Base-by-base conservation (phyloP, 1,139 yeast genomes). In the Candida labiduridarum region DNA sequence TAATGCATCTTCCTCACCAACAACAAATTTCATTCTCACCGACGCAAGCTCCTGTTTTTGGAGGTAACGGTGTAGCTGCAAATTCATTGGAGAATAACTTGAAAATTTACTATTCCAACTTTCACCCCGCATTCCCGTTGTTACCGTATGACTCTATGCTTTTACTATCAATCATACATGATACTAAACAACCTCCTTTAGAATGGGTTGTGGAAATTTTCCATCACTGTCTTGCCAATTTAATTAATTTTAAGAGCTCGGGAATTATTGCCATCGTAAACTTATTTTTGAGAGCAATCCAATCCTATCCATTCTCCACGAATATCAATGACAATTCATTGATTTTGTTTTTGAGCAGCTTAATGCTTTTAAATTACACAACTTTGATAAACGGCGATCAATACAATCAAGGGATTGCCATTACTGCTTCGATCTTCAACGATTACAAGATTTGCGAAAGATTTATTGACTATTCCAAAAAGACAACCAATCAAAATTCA, bases 111-210 rank as follows among this genome's bases (percentile, higher is more conserved):
- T 85, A 83, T 60, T 65, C 74, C 29, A 77, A 72, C 48, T 74
- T 83, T 56, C 90, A 85, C 59, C 60, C 66, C 0, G 74, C 72
- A 27, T 79, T 84, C 60, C 89, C 90, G 6, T 68, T 85, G 0
- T 68, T 86, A 22, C 86, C 89, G 0, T 66, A 77, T 52, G 74
- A 78, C 54, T 75, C 74, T 49, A 64, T 60, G 44, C 66, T 38
- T 55, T 60, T 49, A 51, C 58, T 41, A 51, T 52, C 27, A 58
- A 55, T 49, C 46, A 52, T 42, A 44, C 22, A 29, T 30, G 35
- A 56, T 11, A 45, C 45, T 34, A 14, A 63, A 34, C 72, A 76
- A 8, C 69, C 71, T 49, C 62, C 69, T 15, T 60, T 46, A 25
- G 53, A 48, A 11, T 49, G 67, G 45, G 68, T 84, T 2, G 60